A percentile compares a stretch with the other conserved stretches of the same genome.
Conservation (phyloP, 202 grass and related monocot genomes). For the Dendrocalamus latiflorus region DNA sequence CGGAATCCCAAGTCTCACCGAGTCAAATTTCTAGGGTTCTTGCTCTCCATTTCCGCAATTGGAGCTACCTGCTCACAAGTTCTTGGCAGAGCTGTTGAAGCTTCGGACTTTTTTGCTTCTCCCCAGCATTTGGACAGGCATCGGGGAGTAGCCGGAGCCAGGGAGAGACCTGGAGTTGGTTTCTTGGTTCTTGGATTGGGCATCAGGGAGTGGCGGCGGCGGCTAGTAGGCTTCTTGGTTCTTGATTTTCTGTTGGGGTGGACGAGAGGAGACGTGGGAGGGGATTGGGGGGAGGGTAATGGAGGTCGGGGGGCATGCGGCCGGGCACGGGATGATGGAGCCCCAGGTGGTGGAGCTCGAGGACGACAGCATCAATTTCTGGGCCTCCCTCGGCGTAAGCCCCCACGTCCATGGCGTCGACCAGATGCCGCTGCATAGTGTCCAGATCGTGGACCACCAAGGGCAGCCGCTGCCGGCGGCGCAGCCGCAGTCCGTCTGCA, state of each 20-base stretch:
- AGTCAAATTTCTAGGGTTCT: slow-evolving; percentile 26
- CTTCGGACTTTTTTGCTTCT: not conserved
- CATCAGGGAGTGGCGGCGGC: not conserved
- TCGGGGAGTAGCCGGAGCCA: not conserved
- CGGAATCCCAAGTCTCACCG: not conserved
- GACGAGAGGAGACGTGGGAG: not conserved
- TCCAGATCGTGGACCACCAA: slow-evolving; percentile 51
- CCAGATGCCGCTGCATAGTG: slow-evolving; percentile 30
- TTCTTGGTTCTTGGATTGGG: slow-evolving; percentile 3
- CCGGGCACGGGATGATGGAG: slow-evolving; percentile 54
- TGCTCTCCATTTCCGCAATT: not conserved
- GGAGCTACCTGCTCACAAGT: not conserved
- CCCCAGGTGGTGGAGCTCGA: slow-evolving; percentile 69
- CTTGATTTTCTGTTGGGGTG: not conserved
- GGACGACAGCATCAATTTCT: slow-evolving; percentile 98
- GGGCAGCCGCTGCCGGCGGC: slow-evolving; percentile 2
- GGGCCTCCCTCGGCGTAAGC: slow-evolving; percentile 77
- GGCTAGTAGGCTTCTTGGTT: not conserved
- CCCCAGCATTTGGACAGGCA: not conserved
- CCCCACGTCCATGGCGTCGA: slow-evolving; percentile 66
- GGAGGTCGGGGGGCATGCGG: slow-evolving; percentile 33
- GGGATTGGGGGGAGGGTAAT: slow-evolving; percentile 12
- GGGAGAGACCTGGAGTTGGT: not conserved
- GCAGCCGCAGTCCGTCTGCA: slow-evolving; percentile 46
- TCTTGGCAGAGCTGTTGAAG: not conserved